Evolutionary conservation across 768 basidiomycete species (phyloP), one percentile per base, ranked within the genome.

Genomic region (Panellus pusillus): DNA sequence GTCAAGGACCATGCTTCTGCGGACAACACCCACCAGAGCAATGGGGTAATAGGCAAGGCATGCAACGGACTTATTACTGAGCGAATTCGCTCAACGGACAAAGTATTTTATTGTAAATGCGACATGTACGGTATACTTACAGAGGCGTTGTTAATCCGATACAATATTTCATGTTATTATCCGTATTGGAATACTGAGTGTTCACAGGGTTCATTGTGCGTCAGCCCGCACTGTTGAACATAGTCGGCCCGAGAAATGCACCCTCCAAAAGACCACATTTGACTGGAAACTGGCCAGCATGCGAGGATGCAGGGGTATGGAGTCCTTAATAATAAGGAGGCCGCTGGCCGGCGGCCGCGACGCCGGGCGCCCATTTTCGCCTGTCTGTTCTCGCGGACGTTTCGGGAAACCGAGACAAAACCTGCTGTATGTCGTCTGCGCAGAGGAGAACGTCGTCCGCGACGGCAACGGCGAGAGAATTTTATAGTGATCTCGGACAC

Each of bases 361-460:
- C 4, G 53, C 58, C 9, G 70, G 67, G 32, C 60, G 39, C 39
- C 63, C 58, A 20, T 57, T 47, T 6, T 62, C 53, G 24, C 57
- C 60, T 38, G 64, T 56, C 13, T 20, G 24, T 13, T 64, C 61
- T 9, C 67, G 60, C 14, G 76, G 74, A 9, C 77, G 74, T 55
- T 79, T 80, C 8, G 75, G 78, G 44, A 79, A 80, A 5, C 79
- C 79, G n/a, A 77, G 66, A n/a, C 61, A 69, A 14, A 80, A 63
- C 24, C 69, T 68, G 14, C 64, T 71, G 40, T 69, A 67, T 9
- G 74, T 49, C 3, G 62, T 68, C 6, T 66, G 67, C 7, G 36
- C 48, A 8, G 51, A 49, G 5, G 46, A 51, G 12, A 51, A 59
- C 15, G 37, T 20, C 3, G 36, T 18, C 9, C 42, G 19, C 41